Conservation (phyloP, 805 yeast species). For the Metschnikowia hibisci region DNA sequence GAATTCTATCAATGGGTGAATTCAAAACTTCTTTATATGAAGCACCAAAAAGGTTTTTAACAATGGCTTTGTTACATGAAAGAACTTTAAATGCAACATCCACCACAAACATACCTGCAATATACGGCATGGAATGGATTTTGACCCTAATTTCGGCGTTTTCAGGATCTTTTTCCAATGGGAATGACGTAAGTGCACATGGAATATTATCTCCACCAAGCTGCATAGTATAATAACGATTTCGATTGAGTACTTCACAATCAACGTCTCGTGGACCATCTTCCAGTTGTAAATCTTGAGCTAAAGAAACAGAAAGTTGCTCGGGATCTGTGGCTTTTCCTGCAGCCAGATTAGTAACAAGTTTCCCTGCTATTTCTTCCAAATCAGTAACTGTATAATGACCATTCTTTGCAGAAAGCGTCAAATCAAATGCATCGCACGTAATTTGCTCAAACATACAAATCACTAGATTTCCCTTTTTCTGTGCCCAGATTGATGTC, state of each 20-base stretch:
- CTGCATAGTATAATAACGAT: slow-evolving; percentile 58
- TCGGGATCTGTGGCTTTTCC: slow-evolving; percentile 15
- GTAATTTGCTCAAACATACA: slow-evolving; percentile 86
- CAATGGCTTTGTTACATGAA: slow-evolving; percentile 76
- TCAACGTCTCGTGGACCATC: slow-evolving; percentile 24
- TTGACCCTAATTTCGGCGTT: slow-evolving; percentile 49
- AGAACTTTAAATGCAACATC: slow-evolving; percentile 52
- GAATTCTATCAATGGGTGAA: slow-evolving; percentile 48
- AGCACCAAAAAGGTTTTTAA: slow-evolving; percentile 73
- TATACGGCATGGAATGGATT: slow-evolving; percentile 75
- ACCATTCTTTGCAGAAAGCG: background rate
- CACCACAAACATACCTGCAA: slow-evolving; percentile 79
- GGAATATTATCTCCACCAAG: slow-evolving; percentile 54
- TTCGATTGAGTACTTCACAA: slow-evolving; percentile 42
- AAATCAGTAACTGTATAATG: slow-evolving; percentile 23
- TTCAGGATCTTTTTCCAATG: slow-evolving; percentile 46
- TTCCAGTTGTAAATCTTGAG: slow-evolving; percentile 18
- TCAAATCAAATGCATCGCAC: slow-evolving; percentile 33
- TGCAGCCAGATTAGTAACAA: slow-evolving; percentile 21
- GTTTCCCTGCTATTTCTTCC: slow-evolving; percentile 35
- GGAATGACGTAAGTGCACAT: slow-evolving; percentile 67
- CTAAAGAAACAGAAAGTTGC: slow-evolving; percentile 27
- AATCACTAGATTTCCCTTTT: slow-evolving; percentile 63
- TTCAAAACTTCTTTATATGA: slow-evolving; percentile 42
- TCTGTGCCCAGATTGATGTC: slow-evolving; percentile 90